Evolutionary conservation across 2,329 filamentous ascomycete species (phyloP), one percentile per base, ranked within the genome.

Genomic region (Dactylonectria macrodidyma): DNA sequence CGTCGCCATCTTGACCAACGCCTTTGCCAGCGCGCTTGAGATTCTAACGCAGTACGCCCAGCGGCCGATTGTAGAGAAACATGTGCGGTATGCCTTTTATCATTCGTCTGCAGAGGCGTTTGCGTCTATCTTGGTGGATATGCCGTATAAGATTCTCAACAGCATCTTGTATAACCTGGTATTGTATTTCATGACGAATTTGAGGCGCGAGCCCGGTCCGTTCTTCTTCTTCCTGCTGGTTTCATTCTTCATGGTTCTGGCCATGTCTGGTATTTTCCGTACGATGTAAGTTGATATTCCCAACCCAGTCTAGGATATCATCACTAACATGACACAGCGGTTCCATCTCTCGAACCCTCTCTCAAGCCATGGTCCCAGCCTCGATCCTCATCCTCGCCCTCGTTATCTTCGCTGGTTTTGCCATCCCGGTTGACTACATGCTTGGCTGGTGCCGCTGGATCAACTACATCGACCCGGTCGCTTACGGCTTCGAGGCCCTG

Each of bases 401-500:
- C 1, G 74, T 80, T 44, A 73, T 81, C 47, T 82, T 79, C 73
- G 88, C 88, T 3, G 88, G 86, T 65, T 88, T 90, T 68, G 78
- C 81, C 24, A 81, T 85, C 16, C 78, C 79, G 0, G 70, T 75
- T 2, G 73, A 78, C 16, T 78, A 80, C 76, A 92, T 90, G 89
- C 84, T 89, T 19, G 88, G 86, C 0, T 93, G 91, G 90, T 88
- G 88, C 54, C 83, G 89, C 33, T 93, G 91, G 91, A 90, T 93
- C 70, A 89, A 88, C 66, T 92, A 91, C 69, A 79, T 92, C 51
- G 87, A 92, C 61, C 90, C 90, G 1, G 86, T 93, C 16, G 87
- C 86, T 0, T 93, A 93, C 70, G 89, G 85, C 1, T 93, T 92
- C 74, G 91, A 93, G 72, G 82, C 86, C 0, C 81, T 92, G 38